Percentiles rank a stretch among this genome's conserved stretches.
Conservation (phyloP, 306 rosid species). For the Vicia faba region DNA sequence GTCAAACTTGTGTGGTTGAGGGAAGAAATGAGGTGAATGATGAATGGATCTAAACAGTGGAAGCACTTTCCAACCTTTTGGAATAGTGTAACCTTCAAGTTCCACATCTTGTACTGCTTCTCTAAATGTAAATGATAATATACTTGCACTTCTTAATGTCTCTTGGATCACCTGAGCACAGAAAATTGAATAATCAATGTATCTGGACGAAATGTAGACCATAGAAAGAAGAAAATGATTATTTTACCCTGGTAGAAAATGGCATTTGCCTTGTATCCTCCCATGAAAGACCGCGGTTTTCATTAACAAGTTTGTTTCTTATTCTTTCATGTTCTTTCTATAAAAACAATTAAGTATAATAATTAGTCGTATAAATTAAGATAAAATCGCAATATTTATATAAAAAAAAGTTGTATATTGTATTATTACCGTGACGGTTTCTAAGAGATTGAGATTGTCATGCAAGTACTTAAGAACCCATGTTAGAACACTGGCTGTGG, state of each 20-base stretch:
- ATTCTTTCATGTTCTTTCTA: slow-evolving; percentile 84
- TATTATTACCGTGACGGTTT: slow-evolving; percentile 54
- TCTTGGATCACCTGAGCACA: slow-evolving; percentile 71
- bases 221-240: not conserved
- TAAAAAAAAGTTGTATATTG: not conserved
- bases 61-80: slow-evolving; percentile 95
- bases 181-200: no score
- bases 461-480: slow-evolving; percentile 82
- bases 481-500: slow-evolving; percentile 84
- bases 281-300: slow-evolving; percentile 74
- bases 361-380: no score
- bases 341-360: not conserved
- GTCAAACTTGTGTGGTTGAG: slow-evolving; percentile 82
- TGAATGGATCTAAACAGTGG: slow-evolving; percentile 95
- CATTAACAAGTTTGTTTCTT: slow-evolving; percentile 33
- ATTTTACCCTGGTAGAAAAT: not conserved
- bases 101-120: slow-evolving; percentile 86
- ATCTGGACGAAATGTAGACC: no score
- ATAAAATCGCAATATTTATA: not conserved
- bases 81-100: slow-evolving; percentile 80
- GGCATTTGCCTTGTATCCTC: slow-evolving; percentile 24
- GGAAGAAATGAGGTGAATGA: slow-evolving; percentile 70
- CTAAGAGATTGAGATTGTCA: slow-evolving; percentile 59
- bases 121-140: slow-evolving; percentile 87
- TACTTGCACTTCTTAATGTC: slow-evolving; percentile 82